Evolutionary conservation across 805 yeast genomes (phyloP), one percentile per base, ranked within the genome.

Genomic region (Kazachstania kunashirensis): DNA sequence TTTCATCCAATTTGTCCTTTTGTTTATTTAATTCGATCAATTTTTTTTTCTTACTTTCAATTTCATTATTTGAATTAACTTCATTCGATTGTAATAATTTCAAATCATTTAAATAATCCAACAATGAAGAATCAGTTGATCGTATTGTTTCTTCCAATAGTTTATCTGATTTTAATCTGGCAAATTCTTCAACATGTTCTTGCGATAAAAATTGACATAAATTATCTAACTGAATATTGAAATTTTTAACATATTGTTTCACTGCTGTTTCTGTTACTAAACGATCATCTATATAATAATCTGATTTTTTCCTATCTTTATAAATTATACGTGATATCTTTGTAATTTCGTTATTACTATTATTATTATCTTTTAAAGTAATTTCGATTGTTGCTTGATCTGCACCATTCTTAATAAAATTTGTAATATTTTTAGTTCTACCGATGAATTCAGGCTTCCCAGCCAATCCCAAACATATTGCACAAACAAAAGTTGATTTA

Each of bases 191-290:
- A 6, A 92, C 97, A 41, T 94, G 69, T 49, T 89, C 97, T 55
- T 92, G 99, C 0, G 98, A 95, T 38, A 92, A 63, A 52, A 92
- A 92, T 54, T 89, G 96, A 52, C 97, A 88, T 34, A 89, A 66
- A 54, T 89, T 92, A 53, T 85, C 94, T 39, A 92, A 66, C 52
- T 92, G 97, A 41, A 92, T 81, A 51, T 82, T 82, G 43, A 76
- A 68, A 2, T 52, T 51, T 15, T 59, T 28, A 19, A 81, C 63
- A 0, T 69, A 28, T 3, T 59, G 57, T 39, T 65, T 70, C 4
- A 85, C 68, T 5, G 52, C 53, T 10, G 47, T 44, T 40, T 78
- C 84, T 3, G 61, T 59, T 0, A 64, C 50, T 2, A 49, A 40
- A 14, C 38, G 42, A 10, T 59, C 63, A 49, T 82, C 67, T 8